Percentiles rank a stretch among this genome's conserved stretches.
Conservation (phyloP, 257 asterid species). For the Jasminum sambac region DNA sequence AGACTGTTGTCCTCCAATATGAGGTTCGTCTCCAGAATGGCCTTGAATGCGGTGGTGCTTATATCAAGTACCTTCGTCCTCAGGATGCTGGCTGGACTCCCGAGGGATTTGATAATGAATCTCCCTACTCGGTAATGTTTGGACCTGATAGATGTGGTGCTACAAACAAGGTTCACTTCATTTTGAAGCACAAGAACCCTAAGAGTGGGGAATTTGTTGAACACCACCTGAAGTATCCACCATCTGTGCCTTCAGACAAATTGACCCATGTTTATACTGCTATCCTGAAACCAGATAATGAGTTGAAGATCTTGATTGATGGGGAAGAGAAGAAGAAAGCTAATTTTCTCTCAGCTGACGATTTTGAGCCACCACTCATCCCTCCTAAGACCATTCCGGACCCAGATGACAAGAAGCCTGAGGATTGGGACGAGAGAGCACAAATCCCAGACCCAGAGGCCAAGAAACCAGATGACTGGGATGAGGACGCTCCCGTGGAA, state of each 20-base stretch:
- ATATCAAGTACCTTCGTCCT: slow-evolving; percentile 88
- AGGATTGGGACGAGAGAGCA: slow-evolving; percentile 97
- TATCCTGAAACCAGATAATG: slow-evolving; percentile 71
- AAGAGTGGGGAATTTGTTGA: slow-evolving; percentile 75
- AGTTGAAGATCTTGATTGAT: slow-evolving; percentile 70
- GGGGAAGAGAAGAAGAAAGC: slow-evolving; percentile 96
- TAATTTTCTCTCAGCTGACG: slow-evolving; percentile 70
- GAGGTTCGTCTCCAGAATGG: slow-evolving; percentile 94
- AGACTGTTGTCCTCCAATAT: slow-evolving; percentile 74
- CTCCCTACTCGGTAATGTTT: slow-evolving; percentile 94
- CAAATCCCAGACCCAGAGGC: slow-evolving; percentile 94
- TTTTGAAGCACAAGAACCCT: slow-evolving; percentile 87
- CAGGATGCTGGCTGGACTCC: slow-evolving; percentile 87
- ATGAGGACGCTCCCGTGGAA: slow-evolving; percentile 90
- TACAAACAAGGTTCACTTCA: slow-evolving; percentile 97
- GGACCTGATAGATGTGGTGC: slow-evolving; percentile 98
- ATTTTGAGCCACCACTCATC: slow-evolving; percentile 85
- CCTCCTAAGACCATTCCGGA: slow-evolving; percentile 93
- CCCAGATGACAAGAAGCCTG: slow-evolving; percentile 95
- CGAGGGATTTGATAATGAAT: slow-evolving; percentile 79
- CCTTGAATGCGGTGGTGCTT: slow-evolving; percentile 98
- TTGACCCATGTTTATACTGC: slow-evolving; percentile 96
- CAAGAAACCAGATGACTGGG: slow-evolving; percentile 95
- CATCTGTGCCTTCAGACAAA: slow-evolving; percentile 89
- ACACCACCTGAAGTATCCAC: slow-evolving; percentile 94